phyloP scores from a whole-genome alignment of 306 rosid genomes.

The Datisca glomerata region DNA sequence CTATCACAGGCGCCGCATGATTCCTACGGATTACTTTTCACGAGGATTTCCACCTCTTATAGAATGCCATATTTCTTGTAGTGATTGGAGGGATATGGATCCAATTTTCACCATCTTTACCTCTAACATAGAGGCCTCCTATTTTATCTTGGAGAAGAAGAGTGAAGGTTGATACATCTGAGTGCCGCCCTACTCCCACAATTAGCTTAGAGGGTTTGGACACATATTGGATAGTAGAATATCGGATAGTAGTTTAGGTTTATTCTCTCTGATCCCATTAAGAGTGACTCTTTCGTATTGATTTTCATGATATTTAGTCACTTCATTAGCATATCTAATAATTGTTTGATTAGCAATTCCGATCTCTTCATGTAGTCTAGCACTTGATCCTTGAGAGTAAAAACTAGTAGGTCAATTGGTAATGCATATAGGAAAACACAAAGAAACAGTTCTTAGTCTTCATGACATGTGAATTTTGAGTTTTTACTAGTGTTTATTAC shows the following conservation, averaged over 20 bases:
- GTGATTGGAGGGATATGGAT: conserved; percentile 36
- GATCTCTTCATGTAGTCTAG: conserved; percentile 42
- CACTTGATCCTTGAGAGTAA: conserved; percentile 13
- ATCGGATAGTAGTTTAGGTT: conserved; percentile 45
- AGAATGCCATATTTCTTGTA: too few species aligned
- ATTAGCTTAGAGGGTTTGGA: conserved; percentile 40
- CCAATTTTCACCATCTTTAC: conserved; percentile 13
- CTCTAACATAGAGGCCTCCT: conserved; percentile 38
- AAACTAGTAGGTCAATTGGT: not conserved
- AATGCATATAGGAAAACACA: too few species aligned
- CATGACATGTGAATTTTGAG: too few species aligned
- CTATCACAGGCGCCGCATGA: too few species aligned
- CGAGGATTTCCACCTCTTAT: too few species aligned
- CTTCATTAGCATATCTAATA: conserved; percentile 26
- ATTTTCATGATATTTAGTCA: conserved; percentile 26
- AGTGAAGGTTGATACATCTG: conserved; percentile 42
- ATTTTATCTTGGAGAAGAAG: conserved; percentile 47
- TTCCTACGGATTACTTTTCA: too few species aligned
- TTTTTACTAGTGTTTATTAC: conserved; percentile 19
- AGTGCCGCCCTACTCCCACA: conserved; percentile 42
- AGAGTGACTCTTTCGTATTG: conserved; percentile 11
- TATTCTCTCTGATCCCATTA: conserved; percentile 16
- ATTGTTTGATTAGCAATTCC: conserved; percentile 19
- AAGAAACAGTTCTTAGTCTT: too few species aligned
- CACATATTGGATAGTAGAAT: too few species aligned